A percentile compares a stretch with the other conserved stretches of the same genome.
These are phyloP conservation scores for Cordyceps militaris DNA, from an alignment of 2,329 filamentous ascomycete species.

Conservation along the genomic window DNA sequence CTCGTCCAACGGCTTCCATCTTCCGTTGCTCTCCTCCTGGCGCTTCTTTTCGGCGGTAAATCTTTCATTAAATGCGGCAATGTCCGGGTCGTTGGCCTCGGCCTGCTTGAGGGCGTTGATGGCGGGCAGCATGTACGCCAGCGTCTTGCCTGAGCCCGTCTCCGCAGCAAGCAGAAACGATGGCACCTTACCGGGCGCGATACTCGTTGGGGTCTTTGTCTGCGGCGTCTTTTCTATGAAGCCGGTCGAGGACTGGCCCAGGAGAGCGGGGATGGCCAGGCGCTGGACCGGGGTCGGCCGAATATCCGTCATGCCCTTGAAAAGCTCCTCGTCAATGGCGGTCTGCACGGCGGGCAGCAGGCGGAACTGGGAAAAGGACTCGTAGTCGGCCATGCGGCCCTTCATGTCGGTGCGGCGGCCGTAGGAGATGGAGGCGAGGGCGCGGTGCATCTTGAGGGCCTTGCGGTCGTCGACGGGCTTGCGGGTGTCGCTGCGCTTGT, in stretches of 20 bases:
- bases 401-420: conserved; percentile 49
- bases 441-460: conserved; percentile 88
- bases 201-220: conserved; percentile 32
- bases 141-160: conserved; percentile 93
- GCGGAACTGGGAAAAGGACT: conserved; percentile 74
- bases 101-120: conserved; percentile 78
- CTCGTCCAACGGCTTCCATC: conserved; percentile 59
- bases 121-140: conserved; percentile 82
- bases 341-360: conserved; percentile 65
- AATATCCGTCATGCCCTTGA: conserved; percentile 67
- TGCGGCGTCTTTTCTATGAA: conserved; percentile 20
- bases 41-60: conserved; percentile 49
- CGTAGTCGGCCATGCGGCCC: conserved; percentile 55
- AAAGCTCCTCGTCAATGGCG: conserved; percentile 64
- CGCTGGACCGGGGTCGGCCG: conserved; percentile 84
- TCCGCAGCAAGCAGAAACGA: conserved; percentile 82
- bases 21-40: conserved; percentile 46
- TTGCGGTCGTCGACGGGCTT: conserved; percentile 43
- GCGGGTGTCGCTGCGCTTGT: conserved; percentile 26
- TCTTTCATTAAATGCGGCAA: conserved; percentile 50
- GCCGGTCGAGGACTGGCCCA: conserved; percentile 44
- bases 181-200: background rate
- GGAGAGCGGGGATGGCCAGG: conserved; percentile 75
- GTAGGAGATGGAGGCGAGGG: conserved; percentile 71
- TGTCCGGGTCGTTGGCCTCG: conserved; percentile 53